Base-by-base conservation (phyloP, 2,329 filamentous ascomycete genomes). In the Aciculosporium take region DNA sequence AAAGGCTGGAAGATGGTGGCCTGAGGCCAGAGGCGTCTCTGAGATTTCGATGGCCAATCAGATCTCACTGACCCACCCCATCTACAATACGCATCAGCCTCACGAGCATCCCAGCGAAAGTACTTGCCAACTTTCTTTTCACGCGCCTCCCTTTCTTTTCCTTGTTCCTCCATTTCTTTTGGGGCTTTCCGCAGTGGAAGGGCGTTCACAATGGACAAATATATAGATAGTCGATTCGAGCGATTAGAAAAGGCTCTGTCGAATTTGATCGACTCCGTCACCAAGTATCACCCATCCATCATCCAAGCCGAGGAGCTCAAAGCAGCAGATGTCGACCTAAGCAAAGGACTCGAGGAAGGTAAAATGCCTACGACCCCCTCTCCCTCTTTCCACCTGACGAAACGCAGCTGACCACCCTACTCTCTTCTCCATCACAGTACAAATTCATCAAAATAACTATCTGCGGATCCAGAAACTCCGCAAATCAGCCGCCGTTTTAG, bases 231-330 rank as follows among this genome's bases (percentile, higher is more conserved):
- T 35, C 75, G 72, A 51, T 81, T 84, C 45, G 74, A 80, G 55
- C 73, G 76, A 37, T 65, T 84, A 24, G 79, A 83, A 51, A 74
- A 72, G 52, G 75, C 77, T 1, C 66, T 93, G 17, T 71, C 73
- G 10, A 76, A 67, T 23, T 67, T 93, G 27, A 79, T 87, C 50
- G 82, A 87, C 56, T 88, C 84, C 0, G 81, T 93, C 47, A 72
- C 83, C 5, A 83, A 85, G 48, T 89, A 88, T 62, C 85, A 87
- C 53, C 84, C 85, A 0, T 84, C 81, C 6, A 65, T 74, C 4
- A 61, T 68, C 28, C 74, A 79, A 21, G 82, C 81, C 5, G 66
- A 74, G 43, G 81, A 87, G 48, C 74, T 93, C 8, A 66, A 82
- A 15, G 66, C 69, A 7, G 84, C 84, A 20, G 83, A 93, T 55